Conservation (phyloP, 108 stramenopile genomes). For the Skeletonema potamos region DNA sequence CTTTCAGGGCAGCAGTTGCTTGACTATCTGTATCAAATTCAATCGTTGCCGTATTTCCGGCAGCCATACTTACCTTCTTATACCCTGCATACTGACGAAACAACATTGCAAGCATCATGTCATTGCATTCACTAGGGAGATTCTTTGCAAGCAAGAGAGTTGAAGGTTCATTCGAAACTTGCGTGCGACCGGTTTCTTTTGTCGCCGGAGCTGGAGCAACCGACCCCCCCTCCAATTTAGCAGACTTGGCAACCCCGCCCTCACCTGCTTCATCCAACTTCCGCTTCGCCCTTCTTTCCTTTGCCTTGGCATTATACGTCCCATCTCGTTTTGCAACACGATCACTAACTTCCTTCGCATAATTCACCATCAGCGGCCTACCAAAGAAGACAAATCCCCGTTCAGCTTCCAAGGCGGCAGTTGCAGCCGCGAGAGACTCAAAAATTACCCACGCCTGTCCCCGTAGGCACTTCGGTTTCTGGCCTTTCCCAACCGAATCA, state of each 20-base stretch:
- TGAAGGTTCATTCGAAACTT: conserved; percentile 54
- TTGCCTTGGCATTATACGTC: conserved; percentile 73
- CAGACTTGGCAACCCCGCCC: conserved; percentile 12
- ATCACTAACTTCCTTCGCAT: conserved; percentile 89
- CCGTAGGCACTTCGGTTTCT: conserved; percentile 51
- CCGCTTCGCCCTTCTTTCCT: conserved; percentile 41
- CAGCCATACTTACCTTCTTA: conserved; percentile 78
- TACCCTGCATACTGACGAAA: conserved; percentile 93
- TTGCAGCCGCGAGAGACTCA: conserved; percentile 85
- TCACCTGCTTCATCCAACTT: conserved; percentile 14
- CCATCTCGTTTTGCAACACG: conserved; percentile 86
- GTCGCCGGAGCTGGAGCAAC: conserved; percentile 5
- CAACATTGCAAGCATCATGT: conserved; percentile 91
- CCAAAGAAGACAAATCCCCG: conserved; percentile 92
- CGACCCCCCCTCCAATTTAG: conserved; percentile 15
- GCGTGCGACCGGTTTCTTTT: conserved; percentile 4
- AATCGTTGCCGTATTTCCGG: conserved; percentile 84
- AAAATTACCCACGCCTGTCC: conserved; percentile 96
- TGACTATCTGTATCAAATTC: conserved; percentile 88
- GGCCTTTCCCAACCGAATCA: conserved; percentile 13
- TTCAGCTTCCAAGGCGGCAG: conserved; percentile 86
- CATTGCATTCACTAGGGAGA: conserved; percentile 82
- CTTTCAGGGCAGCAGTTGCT: conserved; percentile 85
- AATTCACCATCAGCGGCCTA: conserved; percentile 82
- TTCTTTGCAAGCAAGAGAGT: conserved; percentile 71